Evolutionary conservation across 208 protist genomes (phyloP).

Genomic region (Crithidia fasciculata): DNA sequence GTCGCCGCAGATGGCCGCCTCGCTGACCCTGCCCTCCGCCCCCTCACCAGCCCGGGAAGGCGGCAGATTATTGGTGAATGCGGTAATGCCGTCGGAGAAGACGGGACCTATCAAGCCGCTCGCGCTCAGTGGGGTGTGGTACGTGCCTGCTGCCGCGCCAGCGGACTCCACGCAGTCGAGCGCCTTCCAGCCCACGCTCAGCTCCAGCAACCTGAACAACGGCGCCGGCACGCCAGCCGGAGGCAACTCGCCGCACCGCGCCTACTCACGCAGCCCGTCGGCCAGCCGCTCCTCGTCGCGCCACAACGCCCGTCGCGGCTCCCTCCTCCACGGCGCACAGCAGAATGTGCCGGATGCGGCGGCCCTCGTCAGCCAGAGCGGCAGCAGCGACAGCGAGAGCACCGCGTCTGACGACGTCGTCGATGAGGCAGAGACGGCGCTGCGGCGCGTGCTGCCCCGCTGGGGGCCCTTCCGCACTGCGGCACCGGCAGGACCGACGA

Average conservation of each 20-base stretch:
- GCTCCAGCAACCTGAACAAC: slow-evolving; percentile 15
- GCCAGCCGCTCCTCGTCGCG: slow-evolving; percentile 29
- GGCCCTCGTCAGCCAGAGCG: slow-evolving; percentile 16
- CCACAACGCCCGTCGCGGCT: slow-evolving; percentile 20
- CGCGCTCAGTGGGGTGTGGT: slow-evolving; percentile 13
- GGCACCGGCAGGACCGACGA: neutral
- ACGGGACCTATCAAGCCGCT: slow-evolving; percentile 29
- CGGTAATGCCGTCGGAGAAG: slow-evolving; percentile 42
- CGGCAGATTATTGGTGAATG: slow-evolving; percentile 33
- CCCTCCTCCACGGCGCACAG: slow-evolving; percentile 18
- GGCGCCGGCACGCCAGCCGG: neutral
- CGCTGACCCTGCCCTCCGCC: slow-evolving; percentile 6
- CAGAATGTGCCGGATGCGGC: slow-evolving; percentile 13
- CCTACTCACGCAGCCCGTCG: slow-evolving; percentile 24
- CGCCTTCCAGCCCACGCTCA: slow-evolving; percentile 6
- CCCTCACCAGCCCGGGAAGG: slow-evolving; percentile 11
- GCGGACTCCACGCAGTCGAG: neutral
- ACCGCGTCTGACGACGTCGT: slow-evolving; percentile 37
- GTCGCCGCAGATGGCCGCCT: neutral
- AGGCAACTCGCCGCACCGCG: slow-evolving; percentile 24
- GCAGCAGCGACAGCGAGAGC: slow-evolving; percentile 30
- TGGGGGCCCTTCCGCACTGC: slow-evolving; percentile 32
- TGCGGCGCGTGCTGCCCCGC: slow-evolving; percentile 19
- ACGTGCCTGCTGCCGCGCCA: slow-evolving; percentile 5
- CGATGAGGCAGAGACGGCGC: slow-evolving; percentile 21